phyloP scores from a whole-genome alignment of 192 early-diverging fungal species.

The Tieghemiomyces parasiticus region DNA sequence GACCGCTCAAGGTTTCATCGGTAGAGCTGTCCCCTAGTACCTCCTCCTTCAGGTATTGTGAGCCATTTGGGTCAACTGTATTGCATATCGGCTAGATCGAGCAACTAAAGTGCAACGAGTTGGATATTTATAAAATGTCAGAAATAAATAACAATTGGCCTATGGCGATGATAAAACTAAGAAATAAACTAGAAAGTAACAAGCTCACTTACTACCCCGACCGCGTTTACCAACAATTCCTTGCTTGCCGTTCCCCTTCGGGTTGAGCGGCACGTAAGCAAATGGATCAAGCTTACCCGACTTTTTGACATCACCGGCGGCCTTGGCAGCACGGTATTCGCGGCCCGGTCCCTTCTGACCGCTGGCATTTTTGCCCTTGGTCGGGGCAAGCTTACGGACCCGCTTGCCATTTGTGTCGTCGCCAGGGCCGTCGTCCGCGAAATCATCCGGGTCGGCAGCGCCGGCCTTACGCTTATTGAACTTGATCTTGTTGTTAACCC shows the following conservation, averaged over 20 bases:
- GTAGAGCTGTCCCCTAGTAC: too few relatives aligned
- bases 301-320: constrained; percentile 83
- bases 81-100: too few relatives aligned
- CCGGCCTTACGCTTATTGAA: constrained; percentile 61
- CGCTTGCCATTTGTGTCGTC: constrained; percentile 56
- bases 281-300: constrained; percentile 80
- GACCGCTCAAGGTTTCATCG: too few relatives aligned
- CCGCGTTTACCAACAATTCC: constrained; percentile 2
- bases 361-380: constrained; percentile 19
- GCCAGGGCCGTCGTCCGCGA: constrained; percentile 28
- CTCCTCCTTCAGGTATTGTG: too few relatives aligned
- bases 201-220: neutral
- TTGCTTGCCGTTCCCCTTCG: constrained; percentile 44
- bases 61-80: too few relatives aligned
- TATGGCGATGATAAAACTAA: too few relatives aligned
- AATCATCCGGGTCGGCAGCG: constrained; percentile 12
- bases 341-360: constrained; percentile 19
- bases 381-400: constrained; percentile 22
- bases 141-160: too few relatives aligned
- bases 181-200: too few relatives aligned
- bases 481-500: constrained; percentile 74
- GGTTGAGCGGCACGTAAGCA: constrained; percentile 84
- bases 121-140: too few relatives aligned
- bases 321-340: constrained; percentile 76
- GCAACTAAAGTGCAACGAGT: too few relatives aligned